Evolutionary conservation across 2,329 filamentous ascomycete genomes (phyloP), one percentile per base, ranked within the genome.

Genomic region (Tolypocladium album): DNA sequence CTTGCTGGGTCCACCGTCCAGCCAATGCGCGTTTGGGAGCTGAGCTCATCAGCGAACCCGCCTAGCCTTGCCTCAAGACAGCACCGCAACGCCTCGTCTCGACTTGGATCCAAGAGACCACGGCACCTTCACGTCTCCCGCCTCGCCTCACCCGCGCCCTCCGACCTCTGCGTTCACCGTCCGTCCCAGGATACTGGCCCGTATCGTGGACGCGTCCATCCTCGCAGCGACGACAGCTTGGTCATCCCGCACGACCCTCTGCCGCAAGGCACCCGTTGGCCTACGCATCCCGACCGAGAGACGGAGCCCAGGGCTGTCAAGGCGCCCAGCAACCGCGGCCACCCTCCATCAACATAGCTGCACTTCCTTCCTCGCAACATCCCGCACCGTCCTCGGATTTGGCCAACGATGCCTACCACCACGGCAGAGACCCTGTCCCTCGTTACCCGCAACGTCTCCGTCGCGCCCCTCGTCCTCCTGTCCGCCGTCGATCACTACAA

Each of bases 401-500:
- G 27, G 50, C 31, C 50, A 4, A 55, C 31, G 74, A 97, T 97
- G 93, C 93, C 92, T 78, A 88, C 93, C 76, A 97, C 93, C 66
- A 97, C 93, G 74, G 91, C 92, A 76, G 93, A 97, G 81, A 95
- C 93, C 67, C 87, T 97, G 75, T 95, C 90, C 68, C 88, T 97
- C 74, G 92, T 97, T 75, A 93, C 88, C 70, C 88, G 91, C 76
- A 96, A 88, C 77, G 94, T 99, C 76, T 96, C 93, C 67, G 93
- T 99, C 76, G 94, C 94, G 70, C 94, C 94, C 68, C 87, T 99
- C 74, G 94, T 99, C 70, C 90, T 99, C 68, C 90, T 99, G 71
- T 97, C 93, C 66, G 92, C 88, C 68, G 94, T 96, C 83, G 94
- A 99, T 80, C 94, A 99, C 79, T 99, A 96, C 80, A 95, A 95